Conservation (phyloP, 106 monocot species). For the Hemerocallis citrina region DNA sequence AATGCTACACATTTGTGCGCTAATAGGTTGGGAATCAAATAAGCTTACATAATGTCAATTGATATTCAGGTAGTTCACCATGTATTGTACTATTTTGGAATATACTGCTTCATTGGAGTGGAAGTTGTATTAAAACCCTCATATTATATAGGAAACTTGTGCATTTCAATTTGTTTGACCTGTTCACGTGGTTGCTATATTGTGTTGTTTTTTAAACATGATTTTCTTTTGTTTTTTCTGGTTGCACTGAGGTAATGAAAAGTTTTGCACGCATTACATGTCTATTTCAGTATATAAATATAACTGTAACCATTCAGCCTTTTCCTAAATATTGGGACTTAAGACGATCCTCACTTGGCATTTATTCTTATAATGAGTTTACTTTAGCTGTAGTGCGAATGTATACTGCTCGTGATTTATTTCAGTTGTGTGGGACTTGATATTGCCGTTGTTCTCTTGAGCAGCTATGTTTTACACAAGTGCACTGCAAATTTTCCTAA, state of each 20-base stretch:
- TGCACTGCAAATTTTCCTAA: too few species aligned
- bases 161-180: not conserved
- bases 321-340: not conserved
- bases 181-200: not conserved
- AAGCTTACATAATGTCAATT: not conserved
- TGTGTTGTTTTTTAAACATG: too few species aligned
- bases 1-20: not conserved
- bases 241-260: too few species aligned
- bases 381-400: not conserved
- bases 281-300: not conserved
- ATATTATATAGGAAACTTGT: not conserved
- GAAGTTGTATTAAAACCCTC: not conserved
- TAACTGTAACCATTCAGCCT: not conserved
- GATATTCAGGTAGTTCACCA: not conserved
- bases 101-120: not conserved
- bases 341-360: not conserved
- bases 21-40: not conserved
- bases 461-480: constrained; percentile 9
- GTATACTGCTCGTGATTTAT: not conserved
- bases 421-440: not conserved
- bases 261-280: too few species aligned
- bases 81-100: not conserved
- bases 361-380: not conserved
- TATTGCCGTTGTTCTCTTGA: not conserved
- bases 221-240: not conserved